A percentile compares a stretch with the other conserved stretches of the same genome.
Conservation (phyloP, 139 green algal genomes). For the Chlamydomonas applanata region DNA sequence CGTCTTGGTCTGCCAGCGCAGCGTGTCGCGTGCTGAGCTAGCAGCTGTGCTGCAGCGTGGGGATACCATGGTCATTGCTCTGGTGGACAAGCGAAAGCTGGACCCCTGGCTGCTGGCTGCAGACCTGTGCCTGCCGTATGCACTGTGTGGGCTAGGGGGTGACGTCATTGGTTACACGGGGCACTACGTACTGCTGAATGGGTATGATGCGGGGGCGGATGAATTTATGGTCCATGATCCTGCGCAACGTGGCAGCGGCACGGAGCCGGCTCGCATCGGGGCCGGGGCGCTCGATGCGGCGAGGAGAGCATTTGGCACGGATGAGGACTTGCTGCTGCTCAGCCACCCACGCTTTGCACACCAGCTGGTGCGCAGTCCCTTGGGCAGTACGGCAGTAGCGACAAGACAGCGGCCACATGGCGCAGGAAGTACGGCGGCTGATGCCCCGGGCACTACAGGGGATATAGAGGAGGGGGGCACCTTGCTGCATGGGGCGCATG, state of each 20-base stretch:
- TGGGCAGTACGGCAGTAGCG: no score
- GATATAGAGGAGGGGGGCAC: no score
- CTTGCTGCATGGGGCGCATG: no score
- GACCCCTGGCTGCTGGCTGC: background rate
- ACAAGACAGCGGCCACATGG: no score
- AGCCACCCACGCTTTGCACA: background rate
- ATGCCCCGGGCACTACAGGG: no score
- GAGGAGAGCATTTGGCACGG: constrained; percentile 41
- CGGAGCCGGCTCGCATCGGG: constrained; percentile 9
- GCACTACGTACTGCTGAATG: constrained; percentile 48
- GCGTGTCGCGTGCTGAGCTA: constrained; percentile 41
- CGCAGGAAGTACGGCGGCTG: no score
- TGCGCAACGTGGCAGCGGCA: background rate
- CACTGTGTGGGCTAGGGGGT: background rate
- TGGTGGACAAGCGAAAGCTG: constrained; percentile 83
- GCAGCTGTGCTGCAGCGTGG: constrained; percentile 34
- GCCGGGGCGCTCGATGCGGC: constrained; percentile 27
- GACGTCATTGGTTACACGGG: constrained; percentile 14
- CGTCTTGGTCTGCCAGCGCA: constrained; percentile 55
- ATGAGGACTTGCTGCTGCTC: constrained; percentile 25
- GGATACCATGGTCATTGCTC: constrained; percentile 64
- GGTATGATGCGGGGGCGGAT: background rate
- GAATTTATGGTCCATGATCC: constrained; percentile 34
- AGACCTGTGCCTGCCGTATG: background rate
- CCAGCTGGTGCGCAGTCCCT: no score